Conservation (phyloP, 2,329 filamentous ascomycete species). For the Neofusicoccum sp. region DNA sequence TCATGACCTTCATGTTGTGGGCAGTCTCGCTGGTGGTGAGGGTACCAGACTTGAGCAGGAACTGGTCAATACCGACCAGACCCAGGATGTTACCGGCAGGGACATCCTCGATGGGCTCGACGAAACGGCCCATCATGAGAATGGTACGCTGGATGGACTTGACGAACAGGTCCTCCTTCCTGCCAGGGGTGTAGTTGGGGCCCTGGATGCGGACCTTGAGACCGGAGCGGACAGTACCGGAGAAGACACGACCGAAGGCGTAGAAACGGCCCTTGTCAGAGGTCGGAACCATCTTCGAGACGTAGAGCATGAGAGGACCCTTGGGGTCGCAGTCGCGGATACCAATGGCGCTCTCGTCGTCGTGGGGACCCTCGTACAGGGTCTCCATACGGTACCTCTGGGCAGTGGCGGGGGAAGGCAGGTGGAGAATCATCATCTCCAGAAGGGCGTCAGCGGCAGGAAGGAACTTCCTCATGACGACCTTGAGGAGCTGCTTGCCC, state of each 20-base stretch:
- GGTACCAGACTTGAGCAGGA: constrained; percentile 99
- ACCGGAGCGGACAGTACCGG: constrained; percentile 95
- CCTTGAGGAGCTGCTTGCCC: constrained; percentile 97
- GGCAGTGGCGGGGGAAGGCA: constrained; percentile 91
- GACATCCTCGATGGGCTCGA: constrained; percentile 98
- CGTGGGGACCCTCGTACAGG: constrained; percentile 93
- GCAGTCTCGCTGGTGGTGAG: constrained; percentile 95
- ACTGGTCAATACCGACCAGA: constrained; percentile 99
- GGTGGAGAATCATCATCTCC: constrained; percentile 99
- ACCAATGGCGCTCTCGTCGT: constrained; percentile 90
- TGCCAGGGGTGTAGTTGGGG: constrained; percentile 95
- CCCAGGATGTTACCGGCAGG: constrained; percentile 99
- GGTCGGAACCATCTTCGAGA: constrained; percentile 99
- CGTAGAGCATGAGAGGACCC: constrained; percentile 99
- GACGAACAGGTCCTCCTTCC: constrained; percentile 98
- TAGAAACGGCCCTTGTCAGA: constrained; percentile 99
- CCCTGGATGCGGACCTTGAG: constrained; percentile 99
- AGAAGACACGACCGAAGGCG: constrained; percentile 99
- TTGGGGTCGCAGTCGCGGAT: constrained; percentile 99
- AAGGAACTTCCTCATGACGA: constrained; percentile 98
- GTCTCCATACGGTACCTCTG: constrained; percentile 98
- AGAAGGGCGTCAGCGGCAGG: constrained; percentile 95
- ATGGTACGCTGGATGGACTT: constrained; percentile 99
- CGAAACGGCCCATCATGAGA: constrained; percentile 99
- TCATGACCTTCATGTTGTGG: constrained; percentile 99